Evolutionary conservation across 352 stramenopile genomes (phyloP).

Genomic region (Globisporangium cederbergense): DNA sequence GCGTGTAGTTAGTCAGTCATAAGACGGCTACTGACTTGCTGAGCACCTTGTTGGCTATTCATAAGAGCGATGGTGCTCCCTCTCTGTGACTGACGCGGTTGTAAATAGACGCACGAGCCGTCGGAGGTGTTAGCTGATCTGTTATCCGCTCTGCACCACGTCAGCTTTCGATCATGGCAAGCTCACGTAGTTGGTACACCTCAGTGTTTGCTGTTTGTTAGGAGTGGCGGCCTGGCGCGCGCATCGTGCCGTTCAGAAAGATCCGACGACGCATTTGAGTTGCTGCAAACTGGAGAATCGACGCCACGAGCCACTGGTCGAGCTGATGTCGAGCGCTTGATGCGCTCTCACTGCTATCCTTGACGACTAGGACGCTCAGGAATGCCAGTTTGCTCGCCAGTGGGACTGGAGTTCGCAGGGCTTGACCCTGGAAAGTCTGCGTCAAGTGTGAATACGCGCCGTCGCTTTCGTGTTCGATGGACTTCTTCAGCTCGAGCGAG

Average conservation of each 20-base stretch:
- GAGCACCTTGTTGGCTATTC: background rate
- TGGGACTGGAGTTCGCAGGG: background rate
- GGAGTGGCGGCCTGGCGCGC: constrained; percentile 7
- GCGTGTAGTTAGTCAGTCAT: background rate
- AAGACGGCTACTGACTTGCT: background rate
- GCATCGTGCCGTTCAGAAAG: constrained; percentile 2
- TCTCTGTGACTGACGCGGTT: background rate
- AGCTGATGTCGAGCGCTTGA: background rate
- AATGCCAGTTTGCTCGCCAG: background rate
- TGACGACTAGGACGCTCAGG: background rate
- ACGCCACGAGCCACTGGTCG: background rate
- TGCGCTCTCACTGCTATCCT: background rate
- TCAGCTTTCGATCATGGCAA: background rate
- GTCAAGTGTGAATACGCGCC: background rate
- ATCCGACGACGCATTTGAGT: background rate
- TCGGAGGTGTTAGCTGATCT: no score
- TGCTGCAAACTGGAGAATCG: constrained; percentile 7
- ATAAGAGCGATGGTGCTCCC: background rate
- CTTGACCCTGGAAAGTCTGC: background rate
- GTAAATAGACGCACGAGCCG: background rate
- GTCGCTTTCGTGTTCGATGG: no score
- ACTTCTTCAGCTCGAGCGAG: constrained; percentile 3
- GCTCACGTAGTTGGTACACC: no score
- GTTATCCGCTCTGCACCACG: background rate
- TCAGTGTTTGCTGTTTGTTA: background rate